Evolutionary conservation across 805 yeast species (phyloP).

Genomic region (Candida ortonii): DNA sequence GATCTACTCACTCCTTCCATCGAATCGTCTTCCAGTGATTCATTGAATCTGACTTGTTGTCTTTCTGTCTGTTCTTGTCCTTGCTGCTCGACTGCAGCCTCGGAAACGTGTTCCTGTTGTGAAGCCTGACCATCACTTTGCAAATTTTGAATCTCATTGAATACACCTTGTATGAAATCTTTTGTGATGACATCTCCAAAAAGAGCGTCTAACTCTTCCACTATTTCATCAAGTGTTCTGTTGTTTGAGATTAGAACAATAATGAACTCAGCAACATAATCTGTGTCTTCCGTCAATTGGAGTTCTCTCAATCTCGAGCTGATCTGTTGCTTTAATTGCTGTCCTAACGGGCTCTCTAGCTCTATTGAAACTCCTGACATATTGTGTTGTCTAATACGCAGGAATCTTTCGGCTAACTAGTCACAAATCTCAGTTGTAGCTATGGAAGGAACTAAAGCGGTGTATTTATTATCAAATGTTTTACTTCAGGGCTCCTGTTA

Average conservation of each 20-base stretch:
- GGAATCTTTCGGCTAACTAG: background rate
- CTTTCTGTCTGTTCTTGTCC: slow-evolving; percentile 23
- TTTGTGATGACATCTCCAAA: slow-evolving; percentile 61
- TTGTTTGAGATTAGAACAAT: slow-evolving; percentile 69
- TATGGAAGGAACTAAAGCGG: no score
- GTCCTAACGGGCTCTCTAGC: slow-evolving; percentile 35
- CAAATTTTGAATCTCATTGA: slow-evolving; percentile 49
- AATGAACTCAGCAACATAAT: slow-evolving; percentile 70
- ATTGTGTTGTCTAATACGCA: background rate
- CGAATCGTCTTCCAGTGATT: slow-evolving; percentile 14
- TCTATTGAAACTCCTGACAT: slow-evolving; percentile 26
- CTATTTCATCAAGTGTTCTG: slow-evolving; percentile 58
- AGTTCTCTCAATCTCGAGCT: slow-evolving; percentile 39
- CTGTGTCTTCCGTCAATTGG: slow-evolving; percentile 48
- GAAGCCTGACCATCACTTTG: slow-evolving; percentile 18
- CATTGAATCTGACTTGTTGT: slow-evolving; percentile 32
- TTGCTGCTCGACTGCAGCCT: slow-evolving; percentile 13
- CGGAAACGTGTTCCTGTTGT: slow-evolving; percentile 8
- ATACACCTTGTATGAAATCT: slow-evolving; percentile 54
- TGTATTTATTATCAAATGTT: slow-evolving; percentile 1
- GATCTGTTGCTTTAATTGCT: slow-evolving; percentile 43
- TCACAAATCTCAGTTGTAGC: background rate
- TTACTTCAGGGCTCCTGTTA: slow-evolving; percentile 4
- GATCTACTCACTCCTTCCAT: slow-evolving; percentile 21
- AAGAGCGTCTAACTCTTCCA: slow-evolving; percentile 56